These are phyloP conservation scores for Xylaria digitata DNA, from an alignment of 2,329 filamentous ascomycete species.

Conservation along the genomic window DNA sequence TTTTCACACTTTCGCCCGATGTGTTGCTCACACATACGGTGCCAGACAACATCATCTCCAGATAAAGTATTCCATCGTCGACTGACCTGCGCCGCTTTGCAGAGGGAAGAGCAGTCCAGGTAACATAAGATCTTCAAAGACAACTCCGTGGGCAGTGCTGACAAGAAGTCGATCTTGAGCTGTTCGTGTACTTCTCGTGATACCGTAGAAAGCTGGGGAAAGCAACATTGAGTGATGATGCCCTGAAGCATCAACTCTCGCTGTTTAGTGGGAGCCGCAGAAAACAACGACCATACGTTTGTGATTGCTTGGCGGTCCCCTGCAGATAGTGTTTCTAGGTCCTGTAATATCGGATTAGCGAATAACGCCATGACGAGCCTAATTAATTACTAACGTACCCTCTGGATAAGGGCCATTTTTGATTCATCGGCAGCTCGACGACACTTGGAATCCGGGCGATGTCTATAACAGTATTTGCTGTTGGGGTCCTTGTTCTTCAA, in stretches of 20 bases:
- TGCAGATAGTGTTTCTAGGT: slow-evolving; percentile 82
- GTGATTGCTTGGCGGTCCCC: slow-evolving; percentile 95
- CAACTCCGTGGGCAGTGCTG: slow-evolving; percentile 87
- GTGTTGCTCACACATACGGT: slow-evolving; percentile 94
- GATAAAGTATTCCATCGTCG: slow-evolving; percentile 86
- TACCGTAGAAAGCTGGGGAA: slow-evolving; percentile 93
- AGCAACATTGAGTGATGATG: slow-evolving; percentile 96
- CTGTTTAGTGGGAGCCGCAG: slow-evolving; percentile 91
- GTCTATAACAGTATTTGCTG: slow-evolving; percentile 95
- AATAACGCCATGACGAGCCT: neutral
- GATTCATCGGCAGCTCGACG: slow-evolving; percentile 91
- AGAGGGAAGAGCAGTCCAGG: slow-evolving; percentile 92
- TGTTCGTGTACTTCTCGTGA: slow-evolving; percentile 91
- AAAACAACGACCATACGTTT: slow-evolving; percentile 98
- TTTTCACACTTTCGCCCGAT: slow-evolving; percentile 87
- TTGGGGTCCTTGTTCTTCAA: slow-evolving; percentile 68
- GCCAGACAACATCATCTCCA: slow-evolving; percentile 98
- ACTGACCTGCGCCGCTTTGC: slow-evolving; percentile 95
- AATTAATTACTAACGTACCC: slow-evolving; percentile 64
- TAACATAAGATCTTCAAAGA: slow-evolving; percentile 93
- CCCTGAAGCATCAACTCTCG: slow-evolving; percentile 96
- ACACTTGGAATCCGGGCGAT: slow-evolving; percentile 94
- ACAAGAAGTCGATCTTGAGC: slow-evolving; percentile 96
- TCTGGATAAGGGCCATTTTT: slow-evolving; percentile 95
- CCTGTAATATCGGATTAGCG: slow-evolving; percentile 58